Conservation (phyloP, 345 rosid species). For the Draba incana region DNA sequence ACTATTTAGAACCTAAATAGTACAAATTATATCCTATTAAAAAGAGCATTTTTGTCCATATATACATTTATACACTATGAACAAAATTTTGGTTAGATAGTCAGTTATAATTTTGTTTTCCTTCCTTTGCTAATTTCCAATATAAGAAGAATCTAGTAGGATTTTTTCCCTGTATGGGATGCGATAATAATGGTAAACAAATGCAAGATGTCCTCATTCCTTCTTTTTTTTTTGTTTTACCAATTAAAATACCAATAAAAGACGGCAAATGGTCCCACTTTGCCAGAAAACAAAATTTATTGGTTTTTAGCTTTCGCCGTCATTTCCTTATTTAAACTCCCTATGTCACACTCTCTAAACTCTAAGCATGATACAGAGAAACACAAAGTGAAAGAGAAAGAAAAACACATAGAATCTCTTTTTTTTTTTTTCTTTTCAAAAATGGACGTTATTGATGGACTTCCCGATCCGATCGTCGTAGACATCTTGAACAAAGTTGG, state of each 20-base stretch:
- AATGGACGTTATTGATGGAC: conserved; percentile 42
- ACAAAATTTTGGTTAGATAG: too few species aligned
- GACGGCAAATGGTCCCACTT: conserved; percentile 33
- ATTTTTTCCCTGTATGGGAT: too few species aligned
- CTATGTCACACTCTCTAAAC: conserved; percentile 25
- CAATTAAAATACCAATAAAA: conserved; percentile 17
- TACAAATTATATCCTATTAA: too few species aligned
- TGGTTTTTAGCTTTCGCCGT: background rate
- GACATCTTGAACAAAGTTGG: conserved; percentile 43
- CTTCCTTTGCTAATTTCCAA: too few species aligned
- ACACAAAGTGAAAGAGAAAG: background rate
- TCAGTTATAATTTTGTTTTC: too few species aligned
- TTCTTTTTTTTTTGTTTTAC: background rate
- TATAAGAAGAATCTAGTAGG: too few species aligned
- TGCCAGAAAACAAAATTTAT: background rate
- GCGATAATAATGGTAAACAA: too few species aligned
- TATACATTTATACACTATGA: too few species aligned
- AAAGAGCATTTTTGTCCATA: too few species aligned
- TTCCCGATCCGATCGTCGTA: conserved; percentile 37
- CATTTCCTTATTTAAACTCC: conserved; percentile 20
- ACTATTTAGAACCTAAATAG: too few species aligned
- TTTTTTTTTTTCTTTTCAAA: background rate
- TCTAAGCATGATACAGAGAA: conserved; percentile 15
- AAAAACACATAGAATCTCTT: background rate
- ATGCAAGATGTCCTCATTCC: too few species aligned